Evolutionary conservation across 805 yeast genomes (phyloP).

Genomic region (Candida germanica): DNA sequence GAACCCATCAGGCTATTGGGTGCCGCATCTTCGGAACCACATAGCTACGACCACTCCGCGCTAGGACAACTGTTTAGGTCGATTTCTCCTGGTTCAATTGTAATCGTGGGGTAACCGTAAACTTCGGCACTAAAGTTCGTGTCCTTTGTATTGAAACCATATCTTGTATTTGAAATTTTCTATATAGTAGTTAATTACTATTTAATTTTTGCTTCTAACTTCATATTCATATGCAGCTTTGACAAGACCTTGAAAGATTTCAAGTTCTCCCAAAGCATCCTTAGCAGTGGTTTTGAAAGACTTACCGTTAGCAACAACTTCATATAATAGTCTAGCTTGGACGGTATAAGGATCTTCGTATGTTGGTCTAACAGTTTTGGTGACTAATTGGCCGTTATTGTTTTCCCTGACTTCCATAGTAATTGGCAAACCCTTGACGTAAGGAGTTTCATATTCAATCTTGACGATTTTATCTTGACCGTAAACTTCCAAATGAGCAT

Average conservation of each 20-base stretch:
- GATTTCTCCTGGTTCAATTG: no score
- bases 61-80: no score
- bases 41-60: no score
- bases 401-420: not conserved
- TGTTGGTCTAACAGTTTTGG: constrained; percentile 1
- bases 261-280: not conserved
- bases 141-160: no score
- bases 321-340: not conserved
- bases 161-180: no score
- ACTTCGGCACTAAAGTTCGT: no score
- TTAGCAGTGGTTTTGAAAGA: not conserved
- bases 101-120: no score
- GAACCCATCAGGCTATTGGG: no score
- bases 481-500: constrained; percentile 1
- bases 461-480: not conserved
- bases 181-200: no score
- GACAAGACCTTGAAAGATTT: not conserved
- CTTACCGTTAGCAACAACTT: not conserved
- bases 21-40: no score
- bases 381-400: not conserved
- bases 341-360: constrained; percentile 1
- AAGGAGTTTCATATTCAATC: not conserved
- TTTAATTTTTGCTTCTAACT: not conserved
- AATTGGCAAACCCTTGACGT: not conserved
- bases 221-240: not conserved